Conservation (phyloP, 495 filamentous ascomycete genomes). For the Acidiella bohemica region DNA sequence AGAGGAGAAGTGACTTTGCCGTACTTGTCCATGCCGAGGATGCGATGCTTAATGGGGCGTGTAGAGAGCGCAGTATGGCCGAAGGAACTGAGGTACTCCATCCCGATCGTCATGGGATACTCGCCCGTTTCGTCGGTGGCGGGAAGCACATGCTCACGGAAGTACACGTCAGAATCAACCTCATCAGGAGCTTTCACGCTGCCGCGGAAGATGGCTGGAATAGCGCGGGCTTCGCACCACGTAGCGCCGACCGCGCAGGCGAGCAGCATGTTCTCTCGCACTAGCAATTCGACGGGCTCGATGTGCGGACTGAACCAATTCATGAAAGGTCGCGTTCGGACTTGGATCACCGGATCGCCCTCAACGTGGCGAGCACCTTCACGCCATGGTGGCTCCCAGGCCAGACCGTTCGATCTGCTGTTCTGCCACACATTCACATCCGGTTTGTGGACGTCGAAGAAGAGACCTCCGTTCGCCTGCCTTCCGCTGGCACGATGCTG, state of each 20-base stretch:
- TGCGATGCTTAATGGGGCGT: slow-evolving; percentile 39
- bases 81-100: slow-evolving; percentile 32
- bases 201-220: slow-evolving; percentile 67
- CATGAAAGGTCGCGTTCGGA: slow-evolving; percentile 10
- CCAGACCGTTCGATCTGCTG: slow-evolving; percentile 11
- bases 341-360: slow-evolving; percentile 43
- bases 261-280: slow-evolving; percentile 61
- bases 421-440: slow-evolving; percentile 17
- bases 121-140: slow-evolving; percentile 16
- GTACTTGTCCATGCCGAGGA: slow-evolving; percentile 57
- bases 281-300: slow-evolving; percentile 24
- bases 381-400: slow-evolving; percentile 19
- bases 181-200: slow-evolving; percentile 48
- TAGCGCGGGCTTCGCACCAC: slow-evolving; percentile 61
- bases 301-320: slow-evolving; percentile 28
- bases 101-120: slow-evolving; percentile 17
- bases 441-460: slow-evolving; percentile 7
- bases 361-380: slow-evolving; percentile 26
- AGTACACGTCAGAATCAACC: slow-evolving; percentile 25
- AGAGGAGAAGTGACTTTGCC: slow-evolving; percentile 75
- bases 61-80: slow-evolving; percentile 41
- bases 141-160: slow-evolving; percentile 26
- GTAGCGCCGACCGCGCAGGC: slow-evolving; percentile 56
- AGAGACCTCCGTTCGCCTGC: slow-evolving; percentile 21
- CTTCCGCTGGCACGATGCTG: slow-evolving; percentile 13